phyloP scores from a whole-genome alignment of 352 stramenopile genomes.

The Albugo candida region DNA sequence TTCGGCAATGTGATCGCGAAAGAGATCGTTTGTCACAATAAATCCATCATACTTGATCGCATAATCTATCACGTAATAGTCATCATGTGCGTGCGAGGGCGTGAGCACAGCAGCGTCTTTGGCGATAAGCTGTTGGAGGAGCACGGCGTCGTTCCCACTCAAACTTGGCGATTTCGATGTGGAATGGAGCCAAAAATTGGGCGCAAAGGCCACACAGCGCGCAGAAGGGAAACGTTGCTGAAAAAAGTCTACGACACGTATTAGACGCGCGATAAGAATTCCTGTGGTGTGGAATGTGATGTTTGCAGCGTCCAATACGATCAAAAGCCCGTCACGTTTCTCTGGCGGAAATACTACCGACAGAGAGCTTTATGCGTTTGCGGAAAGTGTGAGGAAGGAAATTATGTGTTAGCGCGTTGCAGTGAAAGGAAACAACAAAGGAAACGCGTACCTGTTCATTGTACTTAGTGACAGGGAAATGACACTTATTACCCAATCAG shows the following conservation, averaged over 20 bases:
- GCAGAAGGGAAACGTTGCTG: constrained; percentile 10
- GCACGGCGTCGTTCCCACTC: constrained; percentile 21
- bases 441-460: neutral
- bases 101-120: constrained; percentile 51
- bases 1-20: constrained; percentile 71
- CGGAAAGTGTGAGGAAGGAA: neutral
- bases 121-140: constrained; percentile 33
- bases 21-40: constrained; percentile 86
- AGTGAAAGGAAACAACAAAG: neutral
- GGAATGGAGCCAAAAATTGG: constrained; percentile 62
- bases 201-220: constrained; percentile 48
- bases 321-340: constrained; percentile 5
- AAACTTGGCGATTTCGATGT: constrained; percentile 2
- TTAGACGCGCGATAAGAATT: constrained; percentile 31
- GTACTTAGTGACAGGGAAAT: neutral
- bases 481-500: neutral
- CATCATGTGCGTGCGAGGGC: constrained; percentile 69
- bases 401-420: neutral
- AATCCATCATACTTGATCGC: constrained; percentile 72
- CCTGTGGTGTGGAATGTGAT: constrained; percentile 40
- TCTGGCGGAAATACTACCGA: neutral
- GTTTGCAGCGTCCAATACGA: constrained; percentile 64
- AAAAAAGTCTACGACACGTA: constrained; percentile 48
- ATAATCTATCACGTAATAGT: constrained; percentile 86
- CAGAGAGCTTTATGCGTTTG: too few relatives aligned